Base-by-base conservation (phyloP, 78 protist genomes). In the Salpingoeca rosetta region DNA sequence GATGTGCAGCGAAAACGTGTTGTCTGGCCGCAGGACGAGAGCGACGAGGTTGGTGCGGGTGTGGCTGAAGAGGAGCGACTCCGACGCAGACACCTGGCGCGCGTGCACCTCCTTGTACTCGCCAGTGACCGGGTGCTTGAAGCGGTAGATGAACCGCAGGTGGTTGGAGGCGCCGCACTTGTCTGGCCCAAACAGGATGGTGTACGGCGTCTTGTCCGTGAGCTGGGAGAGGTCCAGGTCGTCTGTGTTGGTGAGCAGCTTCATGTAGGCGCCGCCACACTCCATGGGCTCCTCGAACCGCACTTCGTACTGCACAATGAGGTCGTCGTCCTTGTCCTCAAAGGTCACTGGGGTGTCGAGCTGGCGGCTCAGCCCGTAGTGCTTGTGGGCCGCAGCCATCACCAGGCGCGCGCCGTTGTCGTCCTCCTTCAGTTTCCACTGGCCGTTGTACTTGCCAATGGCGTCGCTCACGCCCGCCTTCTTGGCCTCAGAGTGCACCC, bases 111-210 rank as follows among this genome's bases (percentile, higher is more conserved):
- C 92, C 82, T 88, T 89, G 88, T 92, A 94, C 88, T 89, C 73
- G 79, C 89, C 82, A 82, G 86, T 90, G 90, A 92, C 93, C 80
- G 51, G 82, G 31, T 96, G 97, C 38, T 92, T 88, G 94, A 93
- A 84, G 89, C 79, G 88, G 77, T 93, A 83, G 92, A 96, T 94
- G 31, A 94, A 37, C 91, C 93, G 97, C 74, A 94, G 51, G 91
- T 90, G 87, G 28, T 82, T 88, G 44, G 86, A 10, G 73, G 73
- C 80, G 40, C 96, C 97, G 81, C 98, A 97, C 45, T 91, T 88
- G 88, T 97, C 99, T 40, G 98, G 98, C 39, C 99, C 99, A 91
- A 96, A 95, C 97, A 96, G 93, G 76, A 97, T 87, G 81, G 41
- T 45, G 94, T 94, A 93, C 37, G 81, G 84, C 43, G 96, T 51